Percentiles rank a stretch among this genome's conserved stretches.
Conservation (phyloP, 768 basidiomycete genomes). For the Inosperma sp. region DNA sequence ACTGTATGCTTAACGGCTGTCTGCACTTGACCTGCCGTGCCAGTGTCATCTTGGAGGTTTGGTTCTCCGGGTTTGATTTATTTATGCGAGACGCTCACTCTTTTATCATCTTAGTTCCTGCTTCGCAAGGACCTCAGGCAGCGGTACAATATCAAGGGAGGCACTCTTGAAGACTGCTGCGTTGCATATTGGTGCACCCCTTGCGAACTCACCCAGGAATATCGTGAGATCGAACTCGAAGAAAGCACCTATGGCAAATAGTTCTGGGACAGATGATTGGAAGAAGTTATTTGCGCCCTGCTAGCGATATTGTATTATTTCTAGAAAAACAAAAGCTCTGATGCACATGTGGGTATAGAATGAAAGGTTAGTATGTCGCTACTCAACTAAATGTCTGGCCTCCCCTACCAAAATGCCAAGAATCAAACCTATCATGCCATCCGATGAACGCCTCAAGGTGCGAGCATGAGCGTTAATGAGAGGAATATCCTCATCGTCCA, state of each 20-base stretch:
- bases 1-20: conserved; percentile 35
- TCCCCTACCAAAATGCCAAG: too few relatives aligned
- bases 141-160: conserved; percentile 46
- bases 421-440: too few relatives aligned
- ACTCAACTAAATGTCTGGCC: too few relatives aligned
- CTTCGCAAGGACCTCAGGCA: conserved; percentile 35
- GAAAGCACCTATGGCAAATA: conserved; percentile 28
- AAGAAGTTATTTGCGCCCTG: too few relatives aligned
- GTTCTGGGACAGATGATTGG: too few relatives aligned
- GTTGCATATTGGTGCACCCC: conserved; percentile 40
- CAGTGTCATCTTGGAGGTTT: conserved; percentile 41
- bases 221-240: conserved; percentile 43
- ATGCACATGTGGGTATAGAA: too few relatives aligned
- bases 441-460: too few relatives aligned
- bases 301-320: too few relatives aligned
- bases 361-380: too few relatives aligned
- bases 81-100: background rate
- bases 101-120: conserved; percentile 22
- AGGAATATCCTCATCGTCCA: too few relatives aligned
- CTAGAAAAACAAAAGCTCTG: too few relatives aligned
- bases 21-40: conserved; percentile 30
- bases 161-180: conserved; percentile 36
- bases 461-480: too few relatives aligned
- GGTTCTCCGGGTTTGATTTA: background rate
- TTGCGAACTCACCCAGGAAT: conserved; percentile 49